A percentile compares a stretch with the other conserved stretches of the same genome.
These are phyloP conservation scores for Paecilomyces sp. DNA, from an alignment of 2,329 filamentous ascomycete genomes.

Conservation along the genomic window DNA sequence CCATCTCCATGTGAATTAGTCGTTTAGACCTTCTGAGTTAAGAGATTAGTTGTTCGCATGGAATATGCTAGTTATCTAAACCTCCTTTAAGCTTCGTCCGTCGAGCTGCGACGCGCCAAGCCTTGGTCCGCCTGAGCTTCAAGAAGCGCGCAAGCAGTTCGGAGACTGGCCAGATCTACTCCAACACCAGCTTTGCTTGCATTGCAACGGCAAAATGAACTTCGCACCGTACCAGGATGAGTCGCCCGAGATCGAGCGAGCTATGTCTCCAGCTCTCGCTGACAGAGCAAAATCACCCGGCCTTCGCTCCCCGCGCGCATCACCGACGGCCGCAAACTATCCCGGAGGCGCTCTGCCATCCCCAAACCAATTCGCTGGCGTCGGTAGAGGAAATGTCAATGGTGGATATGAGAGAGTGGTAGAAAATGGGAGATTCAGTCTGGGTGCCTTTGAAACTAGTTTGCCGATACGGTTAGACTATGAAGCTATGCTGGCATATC, in stretches of 20 bases:
- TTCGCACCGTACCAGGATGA: conserved; percentile 97
- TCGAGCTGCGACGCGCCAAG: not conserved
- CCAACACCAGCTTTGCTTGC: conserved; percentile 4
- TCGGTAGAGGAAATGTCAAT: conserved; percentile 28
- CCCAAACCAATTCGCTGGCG: conserved; percentile 31
- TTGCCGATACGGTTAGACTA: conserved; percentile 79
- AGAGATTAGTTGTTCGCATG: too few relatives aligned
- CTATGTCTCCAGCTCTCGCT: conserved; percentile 63
- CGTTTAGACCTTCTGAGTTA: not conserved
- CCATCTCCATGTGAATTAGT: not conserved
- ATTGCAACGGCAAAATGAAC: conserved; percentile 54
- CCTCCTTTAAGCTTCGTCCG: not conserved
- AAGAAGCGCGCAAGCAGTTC: conserved; percentile 2
- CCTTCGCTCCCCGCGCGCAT: conserved; percentile 46
- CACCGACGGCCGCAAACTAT: conserved; percentile 38
- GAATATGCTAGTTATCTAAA: too few relatives aligned
- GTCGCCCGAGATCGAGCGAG: conserved; percentile 74
- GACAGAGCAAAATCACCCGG: conserved; percentile 45
- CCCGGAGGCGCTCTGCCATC: conserved; percentile 34
- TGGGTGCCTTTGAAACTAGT: conserved; percentile 78
- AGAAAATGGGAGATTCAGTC: conserved; percentile 55
- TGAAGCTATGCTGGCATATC: conserved; percentile 84
- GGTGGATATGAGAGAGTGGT: conserved; percentile 30
- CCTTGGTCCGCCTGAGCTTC: not conserved
- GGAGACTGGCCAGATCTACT: conserved; percentile 1